Evolutionary conservation across 192 early-diverging fungal genomes (phyloP), one percentile per base, ranked within the genome.

Genomic region (Entomortierella lignicola): DNA sequence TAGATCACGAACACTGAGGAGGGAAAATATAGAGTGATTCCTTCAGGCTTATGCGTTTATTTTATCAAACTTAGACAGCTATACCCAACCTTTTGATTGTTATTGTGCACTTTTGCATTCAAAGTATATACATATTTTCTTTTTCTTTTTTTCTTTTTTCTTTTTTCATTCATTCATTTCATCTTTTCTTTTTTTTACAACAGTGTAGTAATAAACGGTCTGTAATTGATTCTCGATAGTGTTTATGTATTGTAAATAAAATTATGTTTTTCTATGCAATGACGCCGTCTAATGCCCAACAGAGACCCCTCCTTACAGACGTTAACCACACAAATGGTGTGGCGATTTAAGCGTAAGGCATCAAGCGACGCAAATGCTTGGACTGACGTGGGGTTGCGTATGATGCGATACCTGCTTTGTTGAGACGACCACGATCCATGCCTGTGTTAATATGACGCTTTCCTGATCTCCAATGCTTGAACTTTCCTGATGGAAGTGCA

Each of bases 381-480:
- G 66, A 66, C 52, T 79, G 75, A 15, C 44, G 44, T 47, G 44
- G 15, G 12, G 44, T 47, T 4, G 44, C 44, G 17, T 47, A 79
- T 13, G 75, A 48, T 12, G 75, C 75, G 5, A 47, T 69, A 44
- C 75, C 75, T 15, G 75, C 75, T 21, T 66, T 79, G 75, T 79
- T 79, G 32, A 79, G 60, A 66, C 75, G 68, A 60, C 68, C 68
- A 41, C 75, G 75, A 66, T 79, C 75, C 75, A 79, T 79, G 34
- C 75, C 75, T 47, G 75, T 79, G 67, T 79, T 79, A 63, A 79
- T 70, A 21, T 79, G 75, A 50, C 75, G 75, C 68, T 79, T 79
- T 79, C 75, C 75, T 66, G 75, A 65, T 61, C 75, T 79, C 75
- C 75, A 79, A 55, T 79, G 75, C 63, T 79, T 79, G 57, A 79